phyloP scores from a whole-genome alignment of 2,329 filamentous ascomycete genomes.

The Arthrobotrys pseudoclavata region DNA sequence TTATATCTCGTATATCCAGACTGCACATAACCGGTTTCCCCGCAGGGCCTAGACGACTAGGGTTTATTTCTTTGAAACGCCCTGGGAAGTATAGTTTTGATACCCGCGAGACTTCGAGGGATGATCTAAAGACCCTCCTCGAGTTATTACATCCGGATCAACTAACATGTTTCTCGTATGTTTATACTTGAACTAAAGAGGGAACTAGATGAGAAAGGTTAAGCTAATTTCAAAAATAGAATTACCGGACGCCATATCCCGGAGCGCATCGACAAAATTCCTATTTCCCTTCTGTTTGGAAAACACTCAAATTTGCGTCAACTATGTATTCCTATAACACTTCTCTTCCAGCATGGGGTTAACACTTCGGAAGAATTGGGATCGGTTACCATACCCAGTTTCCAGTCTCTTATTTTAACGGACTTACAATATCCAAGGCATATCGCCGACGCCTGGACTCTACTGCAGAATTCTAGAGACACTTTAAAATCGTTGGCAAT shows the following conservation, averaged over 20 bases:
- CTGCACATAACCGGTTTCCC: conserved; percentile 20
- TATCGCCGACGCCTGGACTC: conserved; percentile 25
- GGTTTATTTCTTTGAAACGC: background rate
- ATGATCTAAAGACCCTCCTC: background rate
- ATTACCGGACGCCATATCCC: conserved; percentile 27
- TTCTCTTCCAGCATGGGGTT: conserved; percentile 23
- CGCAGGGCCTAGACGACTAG: background rate
- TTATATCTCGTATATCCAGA: conserved; percentile 14
- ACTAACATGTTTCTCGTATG: conserved; percentile 38
- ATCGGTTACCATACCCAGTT: background rate
- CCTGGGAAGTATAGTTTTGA: conserved; percentile 8
- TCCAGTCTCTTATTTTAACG: conserved; percentile 35
- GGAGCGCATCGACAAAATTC: conserved; percentile 11
- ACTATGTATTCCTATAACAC: conserved; percentile 32
- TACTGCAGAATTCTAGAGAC: conserved; percentile 7
- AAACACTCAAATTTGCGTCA: conserved; percentile 31
- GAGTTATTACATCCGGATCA: conserved; percentile 20
- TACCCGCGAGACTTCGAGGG: conserved; percentile 3
- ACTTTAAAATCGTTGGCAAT: conserved; percentile 32
- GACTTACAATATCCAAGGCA: conserved; percentile 28
- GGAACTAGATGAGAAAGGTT: background rate
- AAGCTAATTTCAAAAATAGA: background rate
- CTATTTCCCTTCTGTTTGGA: conserved; percentile 4
- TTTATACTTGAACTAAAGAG: background rate
- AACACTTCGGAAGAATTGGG: conserved; percentile 16